Evolutionary conservation across 805 yeast genomes (phyloP).

Genomic region (Schizosaccharomyces octosporus): DNA sequence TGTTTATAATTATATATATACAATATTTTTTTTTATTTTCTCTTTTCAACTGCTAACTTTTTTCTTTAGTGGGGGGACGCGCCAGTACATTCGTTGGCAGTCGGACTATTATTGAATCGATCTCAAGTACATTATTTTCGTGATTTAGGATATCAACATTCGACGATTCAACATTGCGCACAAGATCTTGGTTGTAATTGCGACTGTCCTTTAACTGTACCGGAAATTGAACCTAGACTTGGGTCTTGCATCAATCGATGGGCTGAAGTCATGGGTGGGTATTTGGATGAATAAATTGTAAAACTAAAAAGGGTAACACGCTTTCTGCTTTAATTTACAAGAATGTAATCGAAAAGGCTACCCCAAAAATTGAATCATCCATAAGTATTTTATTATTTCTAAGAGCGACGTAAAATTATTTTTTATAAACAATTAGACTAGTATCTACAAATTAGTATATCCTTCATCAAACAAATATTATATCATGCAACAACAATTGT

Average conservation of each 20-base stretch:
- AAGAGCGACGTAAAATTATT: no score
- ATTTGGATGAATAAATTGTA: neutral
- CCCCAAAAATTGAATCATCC: no score
- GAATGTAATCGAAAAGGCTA: no score
- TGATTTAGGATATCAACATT: slow-evolving; percentile 74
- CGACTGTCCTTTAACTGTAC: slow-evolving; percentile 33
- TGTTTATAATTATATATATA: neutral
- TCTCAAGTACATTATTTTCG: slow-evolving; percentile 69
- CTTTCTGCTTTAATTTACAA: neutral
- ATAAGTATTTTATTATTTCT: no score
- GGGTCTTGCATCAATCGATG: slow-evolving; percentile 17
- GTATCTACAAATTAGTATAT: no score
- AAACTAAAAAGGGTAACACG: neutral
- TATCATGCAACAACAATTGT: no score
- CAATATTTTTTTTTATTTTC: neutral
- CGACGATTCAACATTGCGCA: slow-evolving; percentile 51
- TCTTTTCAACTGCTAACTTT: neutral
- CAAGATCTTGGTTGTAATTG: slow-evolving; percentile 69
- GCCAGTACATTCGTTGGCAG: slow-evolving; percentile 72
- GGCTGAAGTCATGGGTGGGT: slow-evolving; percentile 3
- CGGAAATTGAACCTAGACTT: slow-evolving; percentile 14
- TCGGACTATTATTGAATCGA: slow-evolving; percentile 45
- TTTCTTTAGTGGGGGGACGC: slow-evolving; percentile 69
- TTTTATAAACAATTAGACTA: no score
- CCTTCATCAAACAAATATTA: no score